A percentile compares a stretch with the other conserved stretches of the same genome.
Conservation (phyloP, 129 eudicot species). For the Chrysanthemum lavandulifolium region DNA sequence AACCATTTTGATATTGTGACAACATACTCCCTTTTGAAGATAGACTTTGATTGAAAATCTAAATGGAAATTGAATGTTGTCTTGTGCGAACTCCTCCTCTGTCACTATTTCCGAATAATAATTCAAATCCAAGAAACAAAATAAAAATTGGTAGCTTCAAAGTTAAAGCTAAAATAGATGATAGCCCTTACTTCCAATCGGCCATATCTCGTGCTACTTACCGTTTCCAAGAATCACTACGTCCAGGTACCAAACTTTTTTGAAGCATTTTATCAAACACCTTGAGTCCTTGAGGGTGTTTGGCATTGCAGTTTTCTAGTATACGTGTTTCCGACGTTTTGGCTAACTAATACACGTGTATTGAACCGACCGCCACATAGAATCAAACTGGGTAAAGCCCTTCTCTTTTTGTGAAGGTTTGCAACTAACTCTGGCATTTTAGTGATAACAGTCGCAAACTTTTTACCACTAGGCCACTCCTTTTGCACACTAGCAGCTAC, state of each 20-base stretch:
- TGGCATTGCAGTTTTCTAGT: not conserved
- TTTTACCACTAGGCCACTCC: too few relatives aligned
- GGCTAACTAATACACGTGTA: not conserved
- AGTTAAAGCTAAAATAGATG: slow-evolving; percentile 34
- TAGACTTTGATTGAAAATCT: too few relatives aligned
- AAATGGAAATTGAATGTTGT: slow-evolving; percentile 36
- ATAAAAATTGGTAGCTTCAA: slow-evolving; percentile 6
- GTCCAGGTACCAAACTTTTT: slow-evolving; percentile 47
- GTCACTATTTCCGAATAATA: slow-evolving; percentile 4
- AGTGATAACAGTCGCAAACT: too few relatives aligned
- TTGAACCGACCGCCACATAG: too few relatives aligned
- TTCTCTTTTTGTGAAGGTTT: too few relatives aligned
- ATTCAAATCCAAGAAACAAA: slow-evolving; percentile 17
- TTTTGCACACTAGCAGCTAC: too few relatives aligned
- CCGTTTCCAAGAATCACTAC: slow-evolving; percentile 70
- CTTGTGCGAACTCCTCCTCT: slow-evolving; percentile 15
- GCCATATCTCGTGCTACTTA: slow-evolving; percentile 63
- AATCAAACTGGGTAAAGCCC: too few relatives aligned
- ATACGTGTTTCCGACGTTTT: not conserved
- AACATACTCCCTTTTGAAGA: too few relatives aligned
- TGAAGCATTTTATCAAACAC: slow-evolving; percentile 23
- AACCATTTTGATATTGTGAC: too few relatives aligned
- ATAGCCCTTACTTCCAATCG: slow-evolving; percentile 39
- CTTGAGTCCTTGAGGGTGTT: not conserved
- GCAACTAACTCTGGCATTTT: too few relatives aligned